Percentiles rank a stretch among this genome's conserved stretches.
Evolutionary conservation across 208 protist species (phyloP).

Genomic region (Leishmania major): DNA sequence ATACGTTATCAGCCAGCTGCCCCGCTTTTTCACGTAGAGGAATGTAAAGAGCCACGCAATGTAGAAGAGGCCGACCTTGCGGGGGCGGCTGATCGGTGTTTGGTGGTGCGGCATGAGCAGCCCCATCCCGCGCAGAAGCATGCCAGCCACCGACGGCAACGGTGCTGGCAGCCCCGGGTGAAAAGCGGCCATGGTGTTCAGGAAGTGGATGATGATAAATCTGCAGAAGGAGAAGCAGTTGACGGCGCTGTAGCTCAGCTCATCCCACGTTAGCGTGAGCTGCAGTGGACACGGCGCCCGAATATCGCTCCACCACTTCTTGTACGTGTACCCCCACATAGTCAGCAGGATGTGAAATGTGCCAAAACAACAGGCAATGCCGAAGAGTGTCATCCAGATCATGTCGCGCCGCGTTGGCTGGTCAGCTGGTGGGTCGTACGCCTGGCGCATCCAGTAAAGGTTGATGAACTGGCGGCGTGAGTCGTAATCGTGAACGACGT

Average conservation of each 20-base stretch:
- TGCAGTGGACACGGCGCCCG: constrained; percentile 41
- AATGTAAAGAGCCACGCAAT: constrained; percentile 31
- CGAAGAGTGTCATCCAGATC: constrained; percentile 29
- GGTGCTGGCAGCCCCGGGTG: constrained; percentile 57
- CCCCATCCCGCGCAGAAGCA: constrained; percentile 56
- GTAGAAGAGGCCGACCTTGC: constrained; percentile 31
- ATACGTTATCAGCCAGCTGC: constrained; percentile 8
- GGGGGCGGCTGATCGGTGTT: constrained; percentile 16
- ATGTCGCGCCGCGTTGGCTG: constrained; percentile 34
- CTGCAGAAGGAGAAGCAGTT: constrained; percentile 67
- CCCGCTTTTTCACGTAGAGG: constrained; percentile 7
- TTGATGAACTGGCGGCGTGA: constrained; percentile 32
- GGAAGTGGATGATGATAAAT: constrained; percentile 44
- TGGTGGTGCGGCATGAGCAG: constrained; percentile 70
- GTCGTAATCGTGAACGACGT: constrained; percentile 46
- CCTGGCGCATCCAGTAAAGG: constrained; percentile 38
- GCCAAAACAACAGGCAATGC: constrained; percentile 31
- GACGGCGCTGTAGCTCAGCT: constrained; percentile 61
- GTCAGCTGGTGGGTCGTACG: constrained; percentile 30
- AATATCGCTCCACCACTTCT: constrained; percentile 49
- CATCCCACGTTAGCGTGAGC: constrained; percentile 63
- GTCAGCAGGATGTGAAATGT: constrained; percentile 46
- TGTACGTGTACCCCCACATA: constrained; percentile 39
- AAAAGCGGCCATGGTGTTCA: constrained; percentile 60
- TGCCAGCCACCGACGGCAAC: constrained; percentile 43